Percentiles rank a stretch among this genome's conserved stretches.
Conservation (phyloP, 768 basidiomycete species). For the Paxillus ammoniavirescens region DNA sequence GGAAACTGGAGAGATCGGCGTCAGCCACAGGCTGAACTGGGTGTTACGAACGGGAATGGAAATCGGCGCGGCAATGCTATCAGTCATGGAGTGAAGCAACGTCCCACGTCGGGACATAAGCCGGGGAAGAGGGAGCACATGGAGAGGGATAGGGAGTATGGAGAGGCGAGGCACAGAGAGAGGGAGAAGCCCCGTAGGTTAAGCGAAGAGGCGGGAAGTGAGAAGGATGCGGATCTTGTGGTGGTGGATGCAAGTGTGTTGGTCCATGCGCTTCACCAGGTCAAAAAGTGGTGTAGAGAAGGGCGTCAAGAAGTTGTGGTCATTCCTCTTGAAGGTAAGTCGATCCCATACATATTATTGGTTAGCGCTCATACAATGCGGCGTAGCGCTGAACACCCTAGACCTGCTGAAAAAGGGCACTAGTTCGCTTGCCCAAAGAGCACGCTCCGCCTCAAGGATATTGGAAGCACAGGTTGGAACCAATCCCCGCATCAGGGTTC, state of each 20-base stretch:
- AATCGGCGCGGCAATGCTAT: slow-evolving; percentile 17
- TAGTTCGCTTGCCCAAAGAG: slow-evolving; percentile 72
- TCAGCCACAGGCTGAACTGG: slow-evolving; percentile 24
- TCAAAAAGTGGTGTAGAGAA: slow-evolving; percentile 81
- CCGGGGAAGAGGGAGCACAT: slow-evolving; percentile 20
- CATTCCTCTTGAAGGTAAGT: slow-evolving; percentile 84
- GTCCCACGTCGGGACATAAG: slow-evolving; percentile 17
- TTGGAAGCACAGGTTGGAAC: slow-evolving; percentile 85
- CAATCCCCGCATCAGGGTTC: slow-evolving; percentile 78
- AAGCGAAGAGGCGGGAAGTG: slow-evolving; percentile 27
- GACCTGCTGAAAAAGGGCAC: slow-evolving; percentile 93
- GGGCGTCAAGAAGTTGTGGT: slow-evolving; percentile 78
- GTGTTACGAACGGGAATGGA: slow-evolving; percentile 8
- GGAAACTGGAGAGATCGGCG: slow-evolving; percentile 63
- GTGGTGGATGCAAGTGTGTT: slow-evolving; percentile 83
- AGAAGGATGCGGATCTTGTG: slow-evolving; percentile 71
- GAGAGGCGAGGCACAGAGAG: slow-evolving; percentile 15
- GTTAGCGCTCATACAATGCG: slow-evolving; percentile 8
- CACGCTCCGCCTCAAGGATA: slow-evolving; percentile 84
- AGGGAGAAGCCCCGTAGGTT: slow-evolving; percentile 22
- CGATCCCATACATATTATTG: not conserved
- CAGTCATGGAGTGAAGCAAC: slow-evolving; percentile 22
- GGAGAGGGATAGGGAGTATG: slow-evolving; percentile 21
- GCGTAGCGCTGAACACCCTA: slow-evolving; percentile 80
- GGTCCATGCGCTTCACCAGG: slow-evolving; percentile 70